These are phyloP conservation scores for Trichoderma semiorbis DNA, from an alignment of 2,329 filamentous ascomycete species.

Conservation along the genomic window DNA sequence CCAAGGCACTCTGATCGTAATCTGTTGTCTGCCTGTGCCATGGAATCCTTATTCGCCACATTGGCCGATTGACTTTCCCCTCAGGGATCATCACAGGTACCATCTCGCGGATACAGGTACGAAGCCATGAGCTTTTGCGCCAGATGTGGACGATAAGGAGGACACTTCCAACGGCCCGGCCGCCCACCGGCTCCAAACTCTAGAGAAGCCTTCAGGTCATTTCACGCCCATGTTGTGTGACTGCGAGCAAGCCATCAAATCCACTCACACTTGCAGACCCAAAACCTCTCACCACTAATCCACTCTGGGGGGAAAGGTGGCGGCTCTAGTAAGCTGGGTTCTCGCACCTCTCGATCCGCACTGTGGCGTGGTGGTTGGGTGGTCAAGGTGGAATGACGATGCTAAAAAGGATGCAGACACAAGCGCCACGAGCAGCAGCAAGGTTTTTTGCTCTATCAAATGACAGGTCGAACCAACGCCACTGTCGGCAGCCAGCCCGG, in stretches of 20 bases:
- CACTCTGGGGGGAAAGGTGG: not conserved
- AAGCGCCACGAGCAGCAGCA: not conserved
- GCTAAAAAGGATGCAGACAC: constrained; percentile 3
- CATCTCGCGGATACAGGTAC: not conserved
- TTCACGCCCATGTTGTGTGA: not conserved
- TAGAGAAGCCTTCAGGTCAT: not conserved
- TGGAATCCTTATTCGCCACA: not conserved
- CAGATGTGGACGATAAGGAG: not conserved
- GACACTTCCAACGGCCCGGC: not conserved
- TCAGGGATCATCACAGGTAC: not conserved
- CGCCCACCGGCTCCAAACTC: constrained; percentile 5
- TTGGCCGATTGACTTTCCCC: not conserved
- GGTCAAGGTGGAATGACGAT: constrained; percentile 9
- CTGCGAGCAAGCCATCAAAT: not conserved
- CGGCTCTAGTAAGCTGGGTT: constrained; percentile 4
- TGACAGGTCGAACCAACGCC: constrained; percentile 17
- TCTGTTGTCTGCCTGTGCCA: not conserved
- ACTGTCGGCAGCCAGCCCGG: constrained; percentile 18
- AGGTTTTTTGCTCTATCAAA: constrained; percentile 3
- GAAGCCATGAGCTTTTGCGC: not conserved
- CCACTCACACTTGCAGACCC: constrained; percentile 1
- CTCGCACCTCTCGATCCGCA: not conserved
- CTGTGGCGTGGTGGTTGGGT: constrained; percentile 12
- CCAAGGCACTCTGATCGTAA: not conserved
- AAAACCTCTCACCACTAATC: constrained; percentile 6